Base-by-base conservation (phyloP, 1,284 basidiomycete genomes). In the Microbotryum intermedium region DNA sequence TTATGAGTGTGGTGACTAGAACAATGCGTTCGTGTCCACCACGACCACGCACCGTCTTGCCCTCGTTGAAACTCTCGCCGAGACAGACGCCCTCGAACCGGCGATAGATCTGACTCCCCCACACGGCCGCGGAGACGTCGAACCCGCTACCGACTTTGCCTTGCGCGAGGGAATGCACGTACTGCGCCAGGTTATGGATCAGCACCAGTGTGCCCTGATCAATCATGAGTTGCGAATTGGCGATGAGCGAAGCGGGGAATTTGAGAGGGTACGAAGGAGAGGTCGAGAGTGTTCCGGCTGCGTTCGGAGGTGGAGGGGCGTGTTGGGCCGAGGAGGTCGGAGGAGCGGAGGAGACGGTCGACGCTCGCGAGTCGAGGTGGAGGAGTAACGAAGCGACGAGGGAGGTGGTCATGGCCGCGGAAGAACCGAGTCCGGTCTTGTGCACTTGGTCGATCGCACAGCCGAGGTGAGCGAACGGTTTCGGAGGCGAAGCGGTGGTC, bases 111-210 rank as follows among this genome's bases (percentile, higher is more conserved):
- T 98, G 94, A 71, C 90, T 93, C 9, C 95, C 95, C 77, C 88
- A 98, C 4, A 92, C 87, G 0, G 94, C 93, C 0, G 90, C 84
- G 25, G 90, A 86, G 51, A 99, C 89, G 73, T 99, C 95, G 75
- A 99, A 99, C 1, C 95, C 95, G 67, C 87, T 90, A 43, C 95
- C 95, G 18, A 99, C 85, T 75, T 99, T 99, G 49, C 95, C 95
- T 76, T 99, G 95, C 0, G 95, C 95, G 29, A 92, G 80, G 71
- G 93, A 97, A 74, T 99, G 95, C 5, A 91, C 84, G 69, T 88
- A 93, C 74, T 99, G 95, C 1, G 94, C 85, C n/a, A 90, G 80
- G 71, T 95, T 93, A 76, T 99, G 95, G 0, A 90, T 84, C 20
- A 90, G 78, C 25, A 77, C 75, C 57, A 82, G 77, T 4, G 81